Base-by-base conservation (phyloP, 306 rosid species). In the Mimosa pudica region DNA sequence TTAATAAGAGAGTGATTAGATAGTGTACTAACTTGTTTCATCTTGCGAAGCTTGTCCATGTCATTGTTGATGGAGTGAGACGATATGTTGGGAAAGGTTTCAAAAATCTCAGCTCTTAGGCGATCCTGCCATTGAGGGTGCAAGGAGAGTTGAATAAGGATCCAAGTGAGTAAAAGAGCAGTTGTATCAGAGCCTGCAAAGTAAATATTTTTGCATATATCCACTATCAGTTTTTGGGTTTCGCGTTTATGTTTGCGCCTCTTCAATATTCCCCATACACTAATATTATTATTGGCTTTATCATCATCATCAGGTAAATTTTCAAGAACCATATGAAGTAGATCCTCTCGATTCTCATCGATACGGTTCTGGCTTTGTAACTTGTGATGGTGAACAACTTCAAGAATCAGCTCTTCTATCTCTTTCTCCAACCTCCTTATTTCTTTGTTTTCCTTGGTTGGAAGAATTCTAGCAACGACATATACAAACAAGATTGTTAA, bases 361-460 rank as follows among this genome's bases (percentile, higher is more conserved):
- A 3, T 6, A 5, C 3, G 38, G 8, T 11, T 6, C 42, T 55
- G 72, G 7, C 77, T 81, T 68, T 7, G 52, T 46, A 8, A 41
- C 73, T 74, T 20, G 1, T 71, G 85, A 10, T 78, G 72, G 5
- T 69, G 12, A 38, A 81, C 68, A 24, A 78, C 36, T 52, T 74
- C 36, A 52, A 78, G 68, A 20, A 85, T 38, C 81, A 85, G 18
- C 17, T 7, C 4, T 9, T 85, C 83, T 33, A 85, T 80, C 72
- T 85, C 85, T 70, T 85, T 78, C 81, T 78, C 10, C 62, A 85
- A 17, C 20, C 65, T 85, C 76, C 79, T 45, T n/a, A 75, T 1
- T 68, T 81, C 76, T 75, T 14, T 81, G 76, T 79, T 85, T 38
- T 74, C 83, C 75, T 81, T 60, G 33, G 88, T 81, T 18, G 81